Base-by-base conservation (phyloP, 495 filamentous ascomycete genomes). In the Podospora comata region DNA sequence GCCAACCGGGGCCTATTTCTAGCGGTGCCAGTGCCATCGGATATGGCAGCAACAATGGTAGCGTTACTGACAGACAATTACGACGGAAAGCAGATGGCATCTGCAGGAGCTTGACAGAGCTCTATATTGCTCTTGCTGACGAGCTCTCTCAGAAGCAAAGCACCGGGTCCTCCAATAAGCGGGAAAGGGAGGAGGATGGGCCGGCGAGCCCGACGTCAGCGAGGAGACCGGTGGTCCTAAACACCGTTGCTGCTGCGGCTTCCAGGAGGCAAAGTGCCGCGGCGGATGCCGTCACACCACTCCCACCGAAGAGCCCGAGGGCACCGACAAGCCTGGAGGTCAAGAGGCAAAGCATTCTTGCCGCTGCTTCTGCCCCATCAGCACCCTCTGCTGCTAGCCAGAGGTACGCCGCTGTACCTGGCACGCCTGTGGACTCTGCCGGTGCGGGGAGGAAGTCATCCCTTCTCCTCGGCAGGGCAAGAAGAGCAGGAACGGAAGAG, bases 81-180 rank as follows among this genome's bases (percentile, higher is more conserved):
- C 87, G 92, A 54, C 87, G 94, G 66, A 98, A 97, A 76, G 92
- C 91, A 32, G 95, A 98, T 75, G 94, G 90, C 73, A 86, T 98
- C 77, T 98, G 96, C 78, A 87, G 95, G 60, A 94, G 91, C 71
- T 79, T 99, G 66, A 98, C 95, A 2, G 95, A 99, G 73, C 83
- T 99, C 26, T 97, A 92, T 74, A 85, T 99, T 54, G 92, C 92
- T 18, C 80, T 99, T 57, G 90, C 90, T 62, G 90, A 92, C 66
- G 83, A 80, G 64, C 70, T 76, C 62, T 65, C 68, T 58, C 78
- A 76, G 59, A 67, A 48, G 67, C 11, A 81, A 79, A 61, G 39
- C 9, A 11, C 39, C 15, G 39, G 39, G 0, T 18, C 39, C 2
- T 48, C 39, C 6, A 48, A 48, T 11, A 48, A 48, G 15, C 39